phyloP scores from a whole-genome alignment of 2,329 filamentous ascomycete genomes.

The Beauveria varroae region DNA sequence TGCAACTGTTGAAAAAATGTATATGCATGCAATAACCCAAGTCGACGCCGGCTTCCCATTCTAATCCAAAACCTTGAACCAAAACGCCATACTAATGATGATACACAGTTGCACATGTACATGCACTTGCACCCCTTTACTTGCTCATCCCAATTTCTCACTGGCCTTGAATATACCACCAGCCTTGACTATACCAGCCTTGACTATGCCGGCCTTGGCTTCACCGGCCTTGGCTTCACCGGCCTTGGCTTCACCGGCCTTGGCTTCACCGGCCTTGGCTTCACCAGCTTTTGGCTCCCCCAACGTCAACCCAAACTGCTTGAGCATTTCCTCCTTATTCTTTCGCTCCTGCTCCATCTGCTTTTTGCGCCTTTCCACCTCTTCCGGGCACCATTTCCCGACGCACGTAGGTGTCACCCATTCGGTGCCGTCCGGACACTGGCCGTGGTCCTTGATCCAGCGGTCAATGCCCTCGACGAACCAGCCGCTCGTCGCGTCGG shows the following conservation, averaged over 20 bases:
- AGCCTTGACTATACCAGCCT: no score
- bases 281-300: not conserved
- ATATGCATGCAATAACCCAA: no score
- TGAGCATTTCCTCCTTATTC: not conserved
- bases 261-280: no score
- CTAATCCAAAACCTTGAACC: not conserved
- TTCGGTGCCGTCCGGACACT: conserved; percentile 28
- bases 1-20: no score
- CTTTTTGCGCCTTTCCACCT: not conserved
- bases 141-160: no score
- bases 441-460: conserved; percentile 38
- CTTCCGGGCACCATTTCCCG: conserved; percentile 3
- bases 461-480: conserved; percentile 38
- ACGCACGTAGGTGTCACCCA: conserved; percentile 31
- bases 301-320: not conserved
- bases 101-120: no score
- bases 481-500: conserved; percentile 36
- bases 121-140: no score
- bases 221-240: no score
- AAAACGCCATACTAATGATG: conserved; percentile 6
- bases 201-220: no score
- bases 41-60: not conserved
- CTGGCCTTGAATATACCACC: no score
- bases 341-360: not conserved
- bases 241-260: no score